Conservation (phyloP, 257 asterid genomes). For the Salvia rosmarinus region DNA sequence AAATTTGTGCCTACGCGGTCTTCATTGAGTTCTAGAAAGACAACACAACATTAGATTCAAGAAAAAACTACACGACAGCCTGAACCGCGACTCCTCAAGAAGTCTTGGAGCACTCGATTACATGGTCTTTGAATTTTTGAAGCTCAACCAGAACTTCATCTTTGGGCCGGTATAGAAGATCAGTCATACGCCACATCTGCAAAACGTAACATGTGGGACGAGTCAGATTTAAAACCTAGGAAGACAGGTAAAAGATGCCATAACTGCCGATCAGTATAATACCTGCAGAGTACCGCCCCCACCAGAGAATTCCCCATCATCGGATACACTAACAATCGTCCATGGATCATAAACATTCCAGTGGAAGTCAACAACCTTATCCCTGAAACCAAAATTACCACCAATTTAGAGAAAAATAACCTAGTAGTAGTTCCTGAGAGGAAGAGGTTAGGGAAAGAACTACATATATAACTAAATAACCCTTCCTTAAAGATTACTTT, state of each 20-base stretch:
- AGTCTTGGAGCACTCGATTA: slow-evolving; percentile 70
- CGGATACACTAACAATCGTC: slow-evolving; percentile 91
- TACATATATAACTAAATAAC: neutral
- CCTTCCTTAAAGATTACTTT: no score
- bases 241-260: neutral
- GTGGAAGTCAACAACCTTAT: slow-evolving; percentile 93
- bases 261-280: slow-evolving; percentile 32
- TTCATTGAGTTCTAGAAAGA: neutral
- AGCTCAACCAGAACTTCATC: slow-evolving; percentile 85
- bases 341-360: slow-evolving; percentile 93
- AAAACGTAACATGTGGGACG: slow-evolving; percentile 15
- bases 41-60: slow-evolving; percentile 27
- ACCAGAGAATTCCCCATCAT: slow-evolving; percentile 79
- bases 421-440: neutral
- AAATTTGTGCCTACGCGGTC: slow-evolving; percentile 15
- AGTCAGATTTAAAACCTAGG: slow-evolving; percentile 26
- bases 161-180: slow-evolving; percentile 82
- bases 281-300: slow-evolving; percentile 99
- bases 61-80: neutral
- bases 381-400: slow-evolving; percentile 54
- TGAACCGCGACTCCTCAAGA: slow-evolving; percentile 30
- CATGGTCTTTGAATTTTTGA: slow-evolving; percentile 86
- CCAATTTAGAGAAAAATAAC: neutral
- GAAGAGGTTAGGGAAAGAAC: neutral
- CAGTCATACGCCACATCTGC: slow-evolving; percentile 97